phyloP scores from a whole-genome alignment of 805 yeast genomes.

The Starmerella stellata region DNA sequence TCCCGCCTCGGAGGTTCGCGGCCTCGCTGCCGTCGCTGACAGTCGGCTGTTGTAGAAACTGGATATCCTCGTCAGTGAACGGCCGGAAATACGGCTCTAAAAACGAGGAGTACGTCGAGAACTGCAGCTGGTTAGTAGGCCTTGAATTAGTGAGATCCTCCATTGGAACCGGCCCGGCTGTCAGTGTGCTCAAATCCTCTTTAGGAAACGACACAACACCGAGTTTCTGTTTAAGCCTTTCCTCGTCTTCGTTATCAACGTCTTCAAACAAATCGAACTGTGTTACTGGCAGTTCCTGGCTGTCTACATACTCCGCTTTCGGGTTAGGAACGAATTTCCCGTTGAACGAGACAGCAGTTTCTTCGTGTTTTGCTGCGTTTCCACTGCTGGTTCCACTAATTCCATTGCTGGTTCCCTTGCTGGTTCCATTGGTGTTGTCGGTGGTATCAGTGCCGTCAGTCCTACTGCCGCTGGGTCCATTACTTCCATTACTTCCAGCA shows the following conservation, averaged over 20 bases:
- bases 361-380: too few species aligned
- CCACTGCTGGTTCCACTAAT: too few species aligned
- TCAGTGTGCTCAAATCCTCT: conserved; percentile 46
- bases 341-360: conserved; percentile 1
- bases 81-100: conserved; percentile 71
- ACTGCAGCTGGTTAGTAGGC: conserved; percentile 81
- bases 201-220: conserved; percentile 87
- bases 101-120: conserved; percentile 66
- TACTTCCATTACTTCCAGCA: too few species aligned
- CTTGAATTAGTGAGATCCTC: conserved; percentile 69
- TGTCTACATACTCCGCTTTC: conserved; percentile 52
- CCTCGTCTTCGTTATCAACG: conserved; percentile 56
- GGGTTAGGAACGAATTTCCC: conserved; percentile 39
- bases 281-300: conserved; percentile 49
- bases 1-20: conserved; percentile 16
- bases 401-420: background rate
- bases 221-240: conserved; percentile 52
- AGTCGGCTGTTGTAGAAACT: conserved; percentile 45
- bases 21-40: conserved; percentile 24
- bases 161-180: conserved; percentile 82
- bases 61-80: conserved; percentile 63
- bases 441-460: background rate
- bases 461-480: too few species aligned
- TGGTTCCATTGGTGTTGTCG: background rate
- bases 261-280: conserved; percentile 56